Conservation (phyloP, 352 stramenopile genomes). For the Pythium utonaiense region DNA sequence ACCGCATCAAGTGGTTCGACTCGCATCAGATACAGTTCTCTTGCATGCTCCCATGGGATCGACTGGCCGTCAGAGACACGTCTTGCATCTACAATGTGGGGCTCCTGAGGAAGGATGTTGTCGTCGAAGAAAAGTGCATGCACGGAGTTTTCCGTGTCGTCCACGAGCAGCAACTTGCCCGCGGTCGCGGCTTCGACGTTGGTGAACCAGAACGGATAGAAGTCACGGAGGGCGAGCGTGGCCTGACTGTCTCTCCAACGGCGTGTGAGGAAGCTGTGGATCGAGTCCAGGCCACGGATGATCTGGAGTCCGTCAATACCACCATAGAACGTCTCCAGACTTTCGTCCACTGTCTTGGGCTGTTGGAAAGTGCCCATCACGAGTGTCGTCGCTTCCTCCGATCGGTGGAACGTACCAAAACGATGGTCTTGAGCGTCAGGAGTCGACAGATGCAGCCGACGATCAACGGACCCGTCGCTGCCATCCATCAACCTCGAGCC, state of each 20-base stretch:
- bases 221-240: constrained; percentile 71
- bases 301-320: constrained; percentile 23
- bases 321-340: constrained; percentile 37
- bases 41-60: constrained; percentile 34
- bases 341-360: constrained; percentile 24
- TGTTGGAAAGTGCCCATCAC: constrained; percentile 77
- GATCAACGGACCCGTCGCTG: constrained; percentile 41
- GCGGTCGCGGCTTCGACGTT: constrained; percentile 44
- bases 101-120: constrained; percentile 62
- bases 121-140: constrained; percentile 80
- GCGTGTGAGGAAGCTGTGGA: constrained; percentile 49
- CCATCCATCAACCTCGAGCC: constrained; percentile 49
- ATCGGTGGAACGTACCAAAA: constrained; percentile 65
- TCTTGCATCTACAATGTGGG: constrained; percentile 71
- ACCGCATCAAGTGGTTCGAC: constrained; percentile 71
- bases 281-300: constrained; percentile 36
- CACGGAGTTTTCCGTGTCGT: constrained; percentile 26
- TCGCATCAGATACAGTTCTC: constrained; percentile 51
- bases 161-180: constrained; percentile 57
- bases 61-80: constrained; percentile 23
- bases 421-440: constrained; percentile 26
- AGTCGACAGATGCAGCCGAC: constrained; percentile 32
- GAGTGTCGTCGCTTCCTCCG: constrained; percentile 43
- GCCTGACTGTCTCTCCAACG: constrained; percentile 45
- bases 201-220: constrained; percentile 71